A percentile compares a stretch with the other conserved stretches of the same genome.
Evolutionary conservation across 768 basidiomycete species (phyloP).

Genomic region (Pleurotus tuber-regium): DNA sequence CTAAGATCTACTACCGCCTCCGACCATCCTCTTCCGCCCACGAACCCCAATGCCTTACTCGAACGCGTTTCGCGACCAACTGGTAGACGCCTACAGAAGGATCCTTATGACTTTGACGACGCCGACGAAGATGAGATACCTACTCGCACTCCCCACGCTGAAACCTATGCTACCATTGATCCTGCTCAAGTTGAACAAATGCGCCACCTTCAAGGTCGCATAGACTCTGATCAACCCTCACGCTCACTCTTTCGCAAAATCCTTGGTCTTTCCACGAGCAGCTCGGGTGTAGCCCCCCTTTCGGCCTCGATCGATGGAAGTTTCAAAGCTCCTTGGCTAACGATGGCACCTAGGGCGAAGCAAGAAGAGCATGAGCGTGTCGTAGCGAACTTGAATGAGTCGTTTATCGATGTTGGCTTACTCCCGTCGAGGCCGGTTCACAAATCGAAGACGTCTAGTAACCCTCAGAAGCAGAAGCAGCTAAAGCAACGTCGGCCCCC

Average conservation of each 20-base stretch:
- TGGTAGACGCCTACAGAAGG: constrained; percentile 1
- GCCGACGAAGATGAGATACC: constrained; percentile 34
- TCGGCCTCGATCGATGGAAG: constrained; percentile 24
- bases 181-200: constrained; percentile 48
- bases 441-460: constrained; percentile 17
- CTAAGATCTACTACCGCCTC: background rate
- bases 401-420: constrained; percentile 79
- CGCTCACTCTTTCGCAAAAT: constrained; percentile 2
- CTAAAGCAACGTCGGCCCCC: constrained; percentile 21
- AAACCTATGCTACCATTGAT: constrained; percentile 60
- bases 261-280: constrained; percentile 6
- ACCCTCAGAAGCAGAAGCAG: constrained; percentile 28
- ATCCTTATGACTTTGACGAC: constrained; percentile 13
- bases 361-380: constrained; percentile 69
- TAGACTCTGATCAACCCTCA: constrained; percentile 7
- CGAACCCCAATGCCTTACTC: background rate
- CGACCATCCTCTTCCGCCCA: background rate
- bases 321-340: constrained; percentile 58
- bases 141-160: constrained; percentile 57
- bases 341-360: constrained; percentile 57
- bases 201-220: constrained; percentile 17
- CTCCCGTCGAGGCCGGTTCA: constrained; percentile 52
- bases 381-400: constrained; percentile 66
- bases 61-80: constrained; percentile 7
- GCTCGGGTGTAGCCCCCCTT: background rate